These are phyloP conservation scores for Hordeum marinum DNA, from an alignment of 176 grass and related monocot genomes.

Conservation along the genomic window DNA sequence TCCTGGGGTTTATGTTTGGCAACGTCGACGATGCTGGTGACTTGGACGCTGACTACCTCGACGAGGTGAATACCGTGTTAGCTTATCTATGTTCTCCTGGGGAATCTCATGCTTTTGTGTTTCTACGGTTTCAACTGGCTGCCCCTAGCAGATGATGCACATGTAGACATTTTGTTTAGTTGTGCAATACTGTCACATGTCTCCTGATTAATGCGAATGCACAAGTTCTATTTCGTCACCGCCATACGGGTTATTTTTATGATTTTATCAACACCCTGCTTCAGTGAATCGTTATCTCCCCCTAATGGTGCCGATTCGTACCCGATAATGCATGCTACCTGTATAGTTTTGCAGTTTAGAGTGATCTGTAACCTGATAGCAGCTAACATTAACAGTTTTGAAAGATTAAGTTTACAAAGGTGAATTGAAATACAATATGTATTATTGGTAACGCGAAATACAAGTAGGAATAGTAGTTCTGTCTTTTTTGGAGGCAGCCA, in stretches of 20 bases:
- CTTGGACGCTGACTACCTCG: constrained; percentile 95
- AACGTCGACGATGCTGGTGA: constrained; percentile 95
- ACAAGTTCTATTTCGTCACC: neutral
- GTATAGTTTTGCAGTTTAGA: neutral
- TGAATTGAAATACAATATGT: neutral
- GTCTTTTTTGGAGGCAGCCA: neutral
- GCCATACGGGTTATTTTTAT: neutral
- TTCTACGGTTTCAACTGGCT: neutral
- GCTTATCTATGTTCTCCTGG: neutral
- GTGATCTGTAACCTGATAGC: neutral
- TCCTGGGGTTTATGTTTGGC: constrained; percentile 97
- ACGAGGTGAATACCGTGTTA: constrained; percentile 53
- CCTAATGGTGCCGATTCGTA: neutral
- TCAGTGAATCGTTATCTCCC: neutral
- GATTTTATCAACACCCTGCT: neutral
- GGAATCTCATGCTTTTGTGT: neutral
- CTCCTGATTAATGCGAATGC: neutral
- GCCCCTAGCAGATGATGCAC: neutral
- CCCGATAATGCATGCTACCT: neutral
- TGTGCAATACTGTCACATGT: neutral
- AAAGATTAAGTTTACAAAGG: neutral
- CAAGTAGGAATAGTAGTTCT: neutral
- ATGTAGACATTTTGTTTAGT: neutral
- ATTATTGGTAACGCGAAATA: neutral
- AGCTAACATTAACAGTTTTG: too few species aligned